Evolutionary conservation across 371 early-diverging fungal genomes (phyloP).

Genomic region (Zychaea mexicana): DNA sequence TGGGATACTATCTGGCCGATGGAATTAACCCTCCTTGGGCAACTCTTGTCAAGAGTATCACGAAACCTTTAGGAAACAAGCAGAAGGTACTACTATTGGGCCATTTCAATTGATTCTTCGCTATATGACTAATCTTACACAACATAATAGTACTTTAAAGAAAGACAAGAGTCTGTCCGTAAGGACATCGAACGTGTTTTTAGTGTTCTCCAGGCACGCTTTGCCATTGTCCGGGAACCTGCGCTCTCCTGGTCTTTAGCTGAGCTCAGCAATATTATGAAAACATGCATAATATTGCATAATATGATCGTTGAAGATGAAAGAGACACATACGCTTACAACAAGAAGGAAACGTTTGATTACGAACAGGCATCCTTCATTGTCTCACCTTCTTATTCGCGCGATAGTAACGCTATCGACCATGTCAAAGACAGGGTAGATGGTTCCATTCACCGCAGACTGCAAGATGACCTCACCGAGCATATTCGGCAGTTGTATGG

Average conservation of each 20-base stretch:
- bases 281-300: background rate
- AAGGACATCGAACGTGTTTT: constrained; percentile 1
- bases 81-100: too few species aligned
- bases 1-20: constrained; percentile 1
- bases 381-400: background rate
- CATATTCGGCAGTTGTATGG: background rate
- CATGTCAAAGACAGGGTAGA: background rate
- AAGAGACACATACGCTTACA: background rate
- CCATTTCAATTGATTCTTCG: too few species aligned
- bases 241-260: background rate
- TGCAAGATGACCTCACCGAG: background rate
- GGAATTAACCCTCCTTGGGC: background rate
- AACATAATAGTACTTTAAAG: too few species aligned
- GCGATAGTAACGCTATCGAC: background rate
- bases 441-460: background rate
- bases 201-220: background rate
- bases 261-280: background rate
- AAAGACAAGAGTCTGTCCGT: too few species aligned
- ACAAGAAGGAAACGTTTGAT: background rate
- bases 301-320: background rate
- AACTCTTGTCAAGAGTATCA: background rate
- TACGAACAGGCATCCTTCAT: background rate
- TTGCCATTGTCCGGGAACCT: background rate
- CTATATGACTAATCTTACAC: background rate
- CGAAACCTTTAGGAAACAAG: background rate